Conservation (phyloP, 805 yeast genomes). For the Wickerhamomyces sydowiorum region DNA sequence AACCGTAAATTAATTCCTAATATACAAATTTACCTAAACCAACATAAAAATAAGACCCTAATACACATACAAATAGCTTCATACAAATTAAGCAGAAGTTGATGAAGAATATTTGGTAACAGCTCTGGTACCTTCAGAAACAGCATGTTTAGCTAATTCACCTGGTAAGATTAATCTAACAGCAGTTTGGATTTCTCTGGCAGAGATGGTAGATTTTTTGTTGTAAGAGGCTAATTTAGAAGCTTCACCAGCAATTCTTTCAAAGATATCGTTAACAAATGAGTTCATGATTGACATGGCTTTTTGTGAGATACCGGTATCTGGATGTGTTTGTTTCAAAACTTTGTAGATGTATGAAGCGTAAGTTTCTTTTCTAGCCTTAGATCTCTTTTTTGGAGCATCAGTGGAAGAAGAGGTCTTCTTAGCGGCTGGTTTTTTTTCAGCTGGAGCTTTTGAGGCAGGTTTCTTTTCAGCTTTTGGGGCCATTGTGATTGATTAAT, state of each 20-base stretch:
- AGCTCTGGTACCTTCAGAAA: conserved; percentile 98
- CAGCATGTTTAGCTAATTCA: conserved; percentile 98
- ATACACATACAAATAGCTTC: conserved; percentile 1
- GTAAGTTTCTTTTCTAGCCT: conserved; percentile 97
- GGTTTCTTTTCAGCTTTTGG: conserved; percentile 59
- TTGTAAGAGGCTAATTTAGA: conserved; percentile 98
- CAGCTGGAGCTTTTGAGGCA: conserved; percentile 98
- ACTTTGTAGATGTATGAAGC: conserved; percentile 98
- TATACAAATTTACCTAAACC: conserved; percentile 21
- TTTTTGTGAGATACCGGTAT: conserved; percentile 98
- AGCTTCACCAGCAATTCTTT: conserved; percentile 97
- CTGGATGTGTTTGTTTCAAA: conserved; percentile 98
- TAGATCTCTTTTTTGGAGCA: conserved; percentile 87
- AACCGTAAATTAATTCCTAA: conserved; percentile 25
- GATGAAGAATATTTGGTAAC: conserved; percentile 92
- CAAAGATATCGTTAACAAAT: conserved; percentile 95
- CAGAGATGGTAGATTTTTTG: conserved; percentile 97
- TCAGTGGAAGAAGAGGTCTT: conserved; percentile 72
- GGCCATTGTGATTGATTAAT: conserved; percentile 44
- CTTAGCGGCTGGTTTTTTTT: conserved; percentile 90
- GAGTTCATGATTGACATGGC: conserved; percentile 99
- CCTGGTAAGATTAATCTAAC: conserved; percentile 98
- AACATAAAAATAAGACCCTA: conserved; percentile 1
- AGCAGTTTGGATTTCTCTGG: conserved; percentile 98
- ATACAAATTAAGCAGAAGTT: conserved; percentile 31